A percentile compares a stretch with the other conserved stretches of the same genome.
Evolutionary conservation across 164 flowering plant species (phyloP).

Genomic region (Taxillus chinensis): DNA sequence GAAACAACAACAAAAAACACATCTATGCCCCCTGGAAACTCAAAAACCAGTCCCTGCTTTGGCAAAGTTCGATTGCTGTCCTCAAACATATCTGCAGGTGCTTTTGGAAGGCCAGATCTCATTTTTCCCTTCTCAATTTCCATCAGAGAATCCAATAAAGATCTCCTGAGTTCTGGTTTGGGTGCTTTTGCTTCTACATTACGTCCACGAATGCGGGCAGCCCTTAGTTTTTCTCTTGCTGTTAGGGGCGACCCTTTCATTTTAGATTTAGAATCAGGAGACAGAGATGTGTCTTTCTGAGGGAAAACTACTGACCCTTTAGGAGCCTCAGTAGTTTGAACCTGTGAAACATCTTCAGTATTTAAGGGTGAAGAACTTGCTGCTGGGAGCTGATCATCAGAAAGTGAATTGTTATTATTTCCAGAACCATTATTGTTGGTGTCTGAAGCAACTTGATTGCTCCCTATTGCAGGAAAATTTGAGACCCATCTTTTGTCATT

Average conservation of each 20-base stretch:
- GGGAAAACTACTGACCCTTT: slow-evolving; percentile 17
- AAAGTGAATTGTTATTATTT: slow-evolving; percentile 15
- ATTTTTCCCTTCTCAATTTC: slow-evolving; percentile 70
- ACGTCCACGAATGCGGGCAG: slow-evolving; percentile 75
- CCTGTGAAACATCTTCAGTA: slow-evolving; percentile 4
- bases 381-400: slow-evolving; percentile 16
- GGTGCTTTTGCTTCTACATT: slow-evolving; percentile 47
- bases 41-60: slow-evolving; percentile 58
- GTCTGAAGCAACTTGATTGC: slow-evolving; percentile 29
- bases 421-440: slow-evolving; percentile 18
- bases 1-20: slow-evolving; percentile 55
- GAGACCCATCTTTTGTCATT: slow-evolving; percentile 16
- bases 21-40: slow-evolving; percentile 77
- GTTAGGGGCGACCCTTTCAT: slow-evolving; percentile 52
- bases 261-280: slow-evolving; percentile 16
- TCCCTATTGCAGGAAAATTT: slow-evolving; percentile 25
- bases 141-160: slow-evolving; percentile 57
- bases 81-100: slow-evolving; percentile 77
- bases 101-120: slow-evolving; percentile 80
- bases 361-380: slow-evolving; percentile 13
- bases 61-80: slow-evolving; percentile 87
- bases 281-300: slow-evolving; percentile 7
- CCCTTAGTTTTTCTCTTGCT: slow-evolving; percentile 80
- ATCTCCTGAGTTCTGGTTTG: slow-evolving; percentile 50
- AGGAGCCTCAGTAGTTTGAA: slow-evolving; percentile 18